phyloP scores from a whole-genome alignment of 1,139 yeast species.

The Suzukiozyma palmioleophila region DNA sequence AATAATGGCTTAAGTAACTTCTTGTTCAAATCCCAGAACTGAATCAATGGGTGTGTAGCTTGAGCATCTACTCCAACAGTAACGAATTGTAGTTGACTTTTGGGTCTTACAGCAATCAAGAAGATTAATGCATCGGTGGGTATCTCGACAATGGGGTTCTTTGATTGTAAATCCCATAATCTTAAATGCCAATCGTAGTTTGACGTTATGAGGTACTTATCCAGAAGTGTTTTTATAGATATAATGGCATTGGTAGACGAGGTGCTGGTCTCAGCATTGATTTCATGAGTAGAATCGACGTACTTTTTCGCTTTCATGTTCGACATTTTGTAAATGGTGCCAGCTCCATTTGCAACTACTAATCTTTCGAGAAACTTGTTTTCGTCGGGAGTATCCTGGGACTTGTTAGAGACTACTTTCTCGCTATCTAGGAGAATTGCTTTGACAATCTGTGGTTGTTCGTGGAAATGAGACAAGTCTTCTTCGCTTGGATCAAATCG shows the following conservation, averaged over 20 bases:
- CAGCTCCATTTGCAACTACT: slow-evolving; percentile 45
- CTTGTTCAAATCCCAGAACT: slow-evolving; percentile 50
- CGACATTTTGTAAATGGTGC: slow-evolving; percentile 38
- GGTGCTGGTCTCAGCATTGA: neutral
- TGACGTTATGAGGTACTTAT: slow-evolving; percentile 16
- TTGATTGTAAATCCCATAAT: slow-evolving; percentile 17
- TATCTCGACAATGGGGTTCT: slow-evolving; percentile 10
- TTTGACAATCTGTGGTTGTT: slow-evolving; percentile 32
- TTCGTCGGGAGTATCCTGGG: slow-evolving; percentile 8
- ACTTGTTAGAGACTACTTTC: slow-evolving; percentile 11
- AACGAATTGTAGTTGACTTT: slow-evolving; percentile 40
- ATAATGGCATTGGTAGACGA: slow-evolving; percentile 13
- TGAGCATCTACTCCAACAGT: slow-evolving; percentile 38
- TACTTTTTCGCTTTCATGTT: slow-evolving; percentile 21
- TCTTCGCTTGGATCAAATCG: slow-evolving; percentile 8
- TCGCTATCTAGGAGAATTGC: slow-evolving; percentile 24
- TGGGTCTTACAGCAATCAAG: slow-evolving; percentile 42
- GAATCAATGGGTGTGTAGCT: slow-evolving; percentile 29
- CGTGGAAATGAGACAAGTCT: slow-evolving; percentile 9
- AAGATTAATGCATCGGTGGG: slow-evolving; percentile 38
- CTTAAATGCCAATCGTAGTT: slow-evolving; percentile 29
- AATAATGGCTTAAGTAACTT: slow-evolving; percentile 37
- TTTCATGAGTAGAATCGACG: slow-evolving; percentile 15
- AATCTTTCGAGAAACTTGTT: slow-evolving; percentile 23
- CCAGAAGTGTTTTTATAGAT: slow-evolving; percentile 13